Conservation (phyloP, 2,329 filamentous ascomycete species). For the Monosporascus sp. region DNA sequence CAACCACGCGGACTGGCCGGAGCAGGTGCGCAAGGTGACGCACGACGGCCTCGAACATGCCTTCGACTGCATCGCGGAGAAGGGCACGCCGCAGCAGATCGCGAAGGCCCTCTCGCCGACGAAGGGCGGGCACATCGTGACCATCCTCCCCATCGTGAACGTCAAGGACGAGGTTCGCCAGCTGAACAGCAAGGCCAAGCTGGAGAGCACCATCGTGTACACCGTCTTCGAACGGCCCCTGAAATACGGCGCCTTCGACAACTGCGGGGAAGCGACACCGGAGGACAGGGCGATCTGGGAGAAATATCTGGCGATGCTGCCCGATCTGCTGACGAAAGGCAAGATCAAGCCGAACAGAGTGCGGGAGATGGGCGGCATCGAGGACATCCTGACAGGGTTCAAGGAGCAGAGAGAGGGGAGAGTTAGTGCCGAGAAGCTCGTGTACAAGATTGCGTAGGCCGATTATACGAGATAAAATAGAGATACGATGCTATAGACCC, state of each 20-base stretch:
- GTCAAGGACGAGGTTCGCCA: slow-evolving; percentile 10
- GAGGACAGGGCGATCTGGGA: slow-evolving; percentile 27
- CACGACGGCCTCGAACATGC: slow-evolving; percentile 44
- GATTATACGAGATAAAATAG: no score
- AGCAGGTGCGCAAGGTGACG: slow-evolving; percentile 58
- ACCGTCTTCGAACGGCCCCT: slow-evolving; percentile 25
- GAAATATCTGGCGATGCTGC: slow-evolving; percentile 25
- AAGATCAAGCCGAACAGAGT: slow-evolving; percentile 25
- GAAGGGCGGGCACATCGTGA: slow-evolving; percentile 23
- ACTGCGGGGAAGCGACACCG: slow-evolving; percentile 21
- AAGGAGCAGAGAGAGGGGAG: slow-evolving; percentile 22
- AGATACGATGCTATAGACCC: no score
- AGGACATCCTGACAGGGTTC: slow-evolving; percentile 23
- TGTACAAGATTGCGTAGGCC: slow-evolving; percentile 22
- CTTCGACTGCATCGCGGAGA: slow-evolving; percentile 24
- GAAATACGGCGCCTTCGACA: slow-evolving; percentile 19
- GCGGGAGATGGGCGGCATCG: slow-evolving; percentile 22
- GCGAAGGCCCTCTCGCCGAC: slow-evolving; percentile 22
- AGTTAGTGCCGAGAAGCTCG: slow-evolving; percentile 27
- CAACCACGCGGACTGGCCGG: slow-evolving; percentile 41
- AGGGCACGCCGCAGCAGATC: slow-evolving; percentile 16
- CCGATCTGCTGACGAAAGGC: slow-evolving; percentile 19
- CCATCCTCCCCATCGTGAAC: slow-evolving; percentile 17
- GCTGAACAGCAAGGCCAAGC: slow-evolving; percentile 17
- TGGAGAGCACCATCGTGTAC: slow-evolving; percentile 29